These are phyloP conservation scores for Phytophthora ramorum DNA, from an alignment of 352 stramenopile genomes.

Conservation along the genomic window DNA sequence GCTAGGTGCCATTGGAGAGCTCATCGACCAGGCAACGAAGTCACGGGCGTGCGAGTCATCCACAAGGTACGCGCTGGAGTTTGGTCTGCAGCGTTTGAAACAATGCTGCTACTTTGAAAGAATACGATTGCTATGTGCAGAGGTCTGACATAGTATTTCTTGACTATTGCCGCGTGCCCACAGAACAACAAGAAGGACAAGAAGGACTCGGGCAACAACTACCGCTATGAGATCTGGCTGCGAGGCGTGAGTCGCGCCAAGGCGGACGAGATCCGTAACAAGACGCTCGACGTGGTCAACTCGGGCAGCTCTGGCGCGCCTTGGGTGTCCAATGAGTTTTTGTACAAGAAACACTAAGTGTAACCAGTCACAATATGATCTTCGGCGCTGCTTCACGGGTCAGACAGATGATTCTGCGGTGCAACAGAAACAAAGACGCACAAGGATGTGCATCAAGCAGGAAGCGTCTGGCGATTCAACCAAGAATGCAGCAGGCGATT, in stretches of 20 bases:
- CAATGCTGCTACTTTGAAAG: not conserved
- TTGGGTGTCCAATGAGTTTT: slow-evolving; percentile 70
- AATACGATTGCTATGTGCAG: not conserved
- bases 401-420: not conserved
- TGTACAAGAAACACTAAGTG: slow-evolving; percentile 87
- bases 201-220: slow-evolving; percentile 84
- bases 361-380: slow-evolving; percentile 19
- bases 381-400: not conserved
- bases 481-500: too few species aligned
- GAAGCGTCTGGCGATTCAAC: too few species aligned
- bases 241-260: slow-evolving; percentile 61
- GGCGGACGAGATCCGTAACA: slow-evolving; percentile 79
- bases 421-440: not conserved
- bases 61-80: slow-evolving; percentile 84
- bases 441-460: not conserved
- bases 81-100: not conserved
- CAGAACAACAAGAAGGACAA: slow-evolving; percentile 91
- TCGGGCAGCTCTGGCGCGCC: slow-evolving; percentile 47
- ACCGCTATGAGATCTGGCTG: slow-evolving; percentile 89
- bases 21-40: slow-evolving; percentile 87
- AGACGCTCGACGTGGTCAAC: slow-evolving; percentile 78
- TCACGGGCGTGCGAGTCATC: slow-evolving; percentile 92
- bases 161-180: not conserved
- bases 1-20: slow-evolving; percentile 90
- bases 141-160: not conserved